phyloP scores from a whole-genome alignment of 1,284 basidiomycete species.

The Trametes sp. region DNA sequence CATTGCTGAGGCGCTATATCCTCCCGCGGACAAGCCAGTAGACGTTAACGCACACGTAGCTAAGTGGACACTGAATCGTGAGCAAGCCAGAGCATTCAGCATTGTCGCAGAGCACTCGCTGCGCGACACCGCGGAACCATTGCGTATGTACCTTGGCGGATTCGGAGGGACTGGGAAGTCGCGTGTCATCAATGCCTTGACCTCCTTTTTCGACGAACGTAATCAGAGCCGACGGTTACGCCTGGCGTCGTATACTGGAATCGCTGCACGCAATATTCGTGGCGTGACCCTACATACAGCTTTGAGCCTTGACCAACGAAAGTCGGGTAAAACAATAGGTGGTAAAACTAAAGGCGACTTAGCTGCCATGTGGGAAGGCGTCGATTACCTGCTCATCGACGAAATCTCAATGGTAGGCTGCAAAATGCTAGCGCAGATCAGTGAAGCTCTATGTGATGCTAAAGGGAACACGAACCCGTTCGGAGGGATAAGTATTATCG shows the following conservation, averaged over 20 bases:
- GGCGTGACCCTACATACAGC: not conserved
- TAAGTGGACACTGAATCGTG: not conserved
- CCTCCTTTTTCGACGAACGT: conserved; percentile 40
- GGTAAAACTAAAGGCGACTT: conserved; percentile 26
- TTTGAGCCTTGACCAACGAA: not conserved
- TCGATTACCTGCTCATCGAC: conserved; percentile 51
- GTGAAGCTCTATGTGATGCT: conserved; percentile 40
- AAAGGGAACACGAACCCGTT: conserved; percentile 42
- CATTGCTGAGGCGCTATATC: not conserved
- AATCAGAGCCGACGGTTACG: not conserved
- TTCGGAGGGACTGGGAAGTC: not conserved
- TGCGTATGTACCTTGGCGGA: not conserved
- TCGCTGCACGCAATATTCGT: not conserved
- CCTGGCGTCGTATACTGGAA: not conserved
- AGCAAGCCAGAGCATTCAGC: not conserved
- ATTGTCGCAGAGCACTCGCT: not conserved
- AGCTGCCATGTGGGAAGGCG: conserved; percentile 45
- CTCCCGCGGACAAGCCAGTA: not conserved
- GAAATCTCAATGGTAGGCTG: conserved; percentile 52
- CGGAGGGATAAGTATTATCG: conserved; percentile 49
- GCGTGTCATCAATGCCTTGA: conserved; percentile 33
- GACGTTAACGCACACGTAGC: not conserved
- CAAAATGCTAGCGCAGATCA: conserved; percentile 37
- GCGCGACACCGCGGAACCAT: not conserved
- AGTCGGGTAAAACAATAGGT: not conserved